Conservation (phyloP, 1,284 basidiomycete species). For the Ceratobasidium papillatum region DNA sequence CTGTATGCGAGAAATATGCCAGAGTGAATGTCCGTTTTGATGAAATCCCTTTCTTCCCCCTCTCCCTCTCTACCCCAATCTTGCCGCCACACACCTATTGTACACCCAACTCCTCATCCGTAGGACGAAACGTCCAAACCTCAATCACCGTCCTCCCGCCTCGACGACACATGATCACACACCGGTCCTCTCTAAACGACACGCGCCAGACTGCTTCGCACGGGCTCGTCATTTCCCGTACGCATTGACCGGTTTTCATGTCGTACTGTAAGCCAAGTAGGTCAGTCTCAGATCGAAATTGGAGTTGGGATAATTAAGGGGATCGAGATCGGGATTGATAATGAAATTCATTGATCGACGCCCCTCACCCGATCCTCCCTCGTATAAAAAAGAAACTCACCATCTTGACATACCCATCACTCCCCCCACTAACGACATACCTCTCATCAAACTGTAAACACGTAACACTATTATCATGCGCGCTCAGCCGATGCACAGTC, state of each 20-base stretch:
- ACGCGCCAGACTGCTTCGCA: constrained; percentile 92
- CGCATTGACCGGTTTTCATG: constrained; percentile 69
- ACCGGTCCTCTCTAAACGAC: constrained; percentile 77
- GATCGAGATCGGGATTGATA: background rate
- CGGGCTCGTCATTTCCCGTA: constrained; percentile 78
- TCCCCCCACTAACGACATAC: constrained; percentile 84
- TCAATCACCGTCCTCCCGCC: constrained; percentile 90
- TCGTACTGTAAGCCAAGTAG: constrained; percentile 63
- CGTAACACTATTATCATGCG: constrained; percentile 92
- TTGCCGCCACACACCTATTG: background rate
- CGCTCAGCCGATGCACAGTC: constrained; percentile 58
- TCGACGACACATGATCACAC: constrained; percentile 84
- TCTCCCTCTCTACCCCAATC: background rate
- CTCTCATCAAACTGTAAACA: constrained; percentile 87
- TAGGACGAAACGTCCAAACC: constrained; percentile 75
- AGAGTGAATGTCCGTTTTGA: background rate
- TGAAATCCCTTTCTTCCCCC: background rate
- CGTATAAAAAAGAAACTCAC: background rate
- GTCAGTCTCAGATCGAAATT: background rate
- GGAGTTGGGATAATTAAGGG: background rate
- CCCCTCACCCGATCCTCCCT: background rate
- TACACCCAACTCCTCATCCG: constrained; percentile 26
- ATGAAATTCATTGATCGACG: background rate
- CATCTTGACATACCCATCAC: constrained; percentile 90
- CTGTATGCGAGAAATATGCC: background rate